Evolutionary conservation across 176 grass and related monocot genomes (phyloP), one percentile per base, ranked within the genome.

Genomic region (Typha latifolia): DNA sequence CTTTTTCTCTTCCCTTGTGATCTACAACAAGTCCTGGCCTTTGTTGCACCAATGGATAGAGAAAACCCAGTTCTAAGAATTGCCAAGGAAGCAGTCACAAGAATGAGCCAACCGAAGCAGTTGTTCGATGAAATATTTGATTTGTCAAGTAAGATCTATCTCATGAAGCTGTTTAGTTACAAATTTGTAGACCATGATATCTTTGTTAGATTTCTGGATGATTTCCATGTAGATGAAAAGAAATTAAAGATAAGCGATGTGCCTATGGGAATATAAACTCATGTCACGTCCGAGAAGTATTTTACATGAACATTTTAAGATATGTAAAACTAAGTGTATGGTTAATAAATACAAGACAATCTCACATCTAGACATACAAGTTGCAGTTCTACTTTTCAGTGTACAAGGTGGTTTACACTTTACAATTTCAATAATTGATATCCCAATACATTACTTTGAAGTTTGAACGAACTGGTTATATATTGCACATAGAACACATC

Each of bases 111-210:
- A 13, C 37, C 24, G 76, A 69, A 12, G 57, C 53, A 48, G 66
- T 24, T 61, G 51, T 59, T 47, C 32, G 49, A 18, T 57, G 49
- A 29, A 32, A 73, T 14, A 9, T 55, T 72, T 23, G 50, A 73
- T 73, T 9, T 51, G n/a, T 80, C 62, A 68, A 67, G 77, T 80
- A 80, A 73, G 53, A 10, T 59, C 37, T 43, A 43, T 43, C 37
- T 43, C 37, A 43, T 43, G 5, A 43, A 43, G 18, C 16, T 11
- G 7, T 10, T 59, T 2, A 59, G 53, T 59, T 22, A 22, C 14
- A 59, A 43, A 43, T 10, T 43, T 43, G 7, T 43, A 43, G 37
- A 43, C 37, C 37, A 43, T 43, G 53, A 8, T 2, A 57, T 57
- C 20, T 56, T 56, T 56, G 14, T 59, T 22, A 12, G 21, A 22